Conservation (phyloP, 352 stramenopile species). For the Pythium vanterpoolii region DNA sequence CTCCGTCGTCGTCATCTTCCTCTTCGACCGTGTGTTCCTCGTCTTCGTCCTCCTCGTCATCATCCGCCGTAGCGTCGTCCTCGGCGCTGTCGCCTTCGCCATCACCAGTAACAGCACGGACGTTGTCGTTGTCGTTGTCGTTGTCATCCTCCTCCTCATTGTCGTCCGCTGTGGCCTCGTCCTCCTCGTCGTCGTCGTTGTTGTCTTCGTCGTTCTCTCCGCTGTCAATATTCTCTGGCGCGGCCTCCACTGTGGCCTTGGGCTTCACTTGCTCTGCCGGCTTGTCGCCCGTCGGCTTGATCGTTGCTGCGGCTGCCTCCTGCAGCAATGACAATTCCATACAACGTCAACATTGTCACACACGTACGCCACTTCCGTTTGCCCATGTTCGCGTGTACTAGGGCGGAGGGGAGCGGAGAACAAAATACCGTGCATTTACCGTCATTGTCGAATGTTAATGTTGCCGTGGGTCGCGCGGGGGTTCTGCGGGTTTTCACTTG, state of each 20-base stretch:
- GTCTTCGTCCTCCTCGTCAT: conserved; percentile 29
- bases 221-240: conserved; percentile 24
- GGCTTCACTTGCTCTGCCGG: conserved; percentile 20
- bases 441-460: conserved; percentile 15
- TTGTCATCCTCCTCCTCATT: conserved; percentile 34
- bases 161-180: conserved; percentile 28
- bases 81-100: conserved; percentile 35
- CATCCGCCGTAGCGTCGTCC: conserved; percentile 33
- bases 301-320: conserved; percentile 17
- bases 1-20: conserved; percentile 31
- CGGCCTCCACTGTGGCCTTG: conserved; percentile 14
- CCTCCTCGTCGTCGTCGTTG: conserved; percentile 25
- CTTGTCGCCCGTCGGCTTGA: conserved; percentile 13
- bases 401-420: conserved; percentile 2
- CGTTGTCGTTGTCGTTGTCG: conserved; percentile 34
- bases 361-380: not conserved
- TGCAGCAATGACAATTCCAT: not conserved
- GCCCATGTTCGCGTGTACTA: not conserved
- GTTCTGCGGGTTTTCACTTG: conserved; percentile 10
- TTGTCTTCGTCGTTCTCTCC: conserved; percentile 24
- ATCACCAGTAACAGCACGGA: conserved; percentile 24
- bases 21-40: conserved; percentile 21
- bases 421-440: conserved; percentile 10
- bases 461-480: conserved; percentile 2
- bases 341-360: not conserved